Evolutionary conservation across 768 basidiomycete species (phyloP).

Genomic region (Holtermanniella nyarrowii): DNA sequence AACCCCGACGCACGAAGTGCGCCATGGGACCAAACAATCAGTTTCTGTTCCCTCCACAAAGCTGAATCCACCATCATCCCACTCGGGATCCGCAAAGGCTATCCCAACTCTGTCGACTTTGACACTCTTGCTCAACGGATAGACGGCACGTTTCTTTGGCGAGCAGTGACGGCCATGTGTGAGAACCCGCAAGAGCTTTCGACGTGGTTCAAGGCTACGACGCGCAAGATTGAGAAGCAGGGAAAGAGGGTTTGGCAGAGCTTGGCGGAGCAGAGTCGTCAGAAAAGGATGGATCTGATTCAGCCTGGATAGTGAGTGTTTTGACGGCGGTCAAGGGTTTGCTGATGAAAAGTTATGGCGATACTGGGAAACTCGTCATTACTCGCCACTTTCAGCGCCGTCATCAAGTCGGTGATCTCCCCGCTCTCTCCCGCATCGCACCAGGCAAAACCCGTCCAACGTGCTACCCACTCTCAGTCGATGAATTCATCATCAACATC

Average conservation of each 20-base stretch:
- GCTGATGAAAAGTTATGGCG: slow-evolving; percentile 17
- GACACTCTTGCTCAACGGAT: slow-evolving; percentile 1
- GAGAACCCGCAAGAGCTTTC: slow-evolving; percentile 12
- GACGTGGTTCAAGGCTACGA: slow-evolving; percentile 10
- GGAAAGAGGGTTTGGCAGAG: slow-evolving; percentile 14
- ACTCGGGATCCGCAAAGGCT: slow-evolving; percentile 22
- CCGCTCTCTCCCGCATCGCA: not conserved
- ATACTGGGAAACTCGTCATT: slow-evolving; percentile 17
- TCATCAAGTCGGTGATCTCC: slow-evolving; percentile 10
- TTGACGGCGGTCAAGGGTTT: not conserved
- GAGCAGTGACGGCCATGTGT: slow-evolving; percentile 10
- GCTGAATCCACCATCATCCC: slow-evolving; percentile 26
- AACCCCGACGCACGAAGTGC: slow-evolving; percentile 11
- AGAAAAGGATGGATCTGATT: slow-evolving; percentile 6
- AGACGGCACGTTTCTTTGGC: slow-evolving; percentile 14
- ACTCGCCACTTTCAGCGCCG: slow-evolving; percentile 13
- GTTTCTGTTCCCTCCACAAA: slow-evolving; percentile 27
- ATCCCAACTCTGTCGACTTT: slow-evolving; percentile 27
- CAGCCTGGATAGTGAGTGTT: slow-evolving; percentile 31
- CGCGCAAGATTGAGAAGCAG: slow-evolving; percentile 6
- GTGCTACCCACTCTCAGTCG: slow-evolving; percentile 50
- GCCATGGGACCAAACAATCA: slow-evolving; percentile 16
- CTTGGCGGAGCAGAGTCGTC: slow-evolving; percentile 3
- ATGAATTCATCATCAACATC: slow-evolving; percentile 69
- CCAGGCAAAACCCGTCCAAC: not conserved